Percentiles rank a stretch among this genome's conserved stretches.
Evolutionary conservation across 768 basidiomycete species (phyloP).

Genomic region (Suillus brevipes): DNA sequence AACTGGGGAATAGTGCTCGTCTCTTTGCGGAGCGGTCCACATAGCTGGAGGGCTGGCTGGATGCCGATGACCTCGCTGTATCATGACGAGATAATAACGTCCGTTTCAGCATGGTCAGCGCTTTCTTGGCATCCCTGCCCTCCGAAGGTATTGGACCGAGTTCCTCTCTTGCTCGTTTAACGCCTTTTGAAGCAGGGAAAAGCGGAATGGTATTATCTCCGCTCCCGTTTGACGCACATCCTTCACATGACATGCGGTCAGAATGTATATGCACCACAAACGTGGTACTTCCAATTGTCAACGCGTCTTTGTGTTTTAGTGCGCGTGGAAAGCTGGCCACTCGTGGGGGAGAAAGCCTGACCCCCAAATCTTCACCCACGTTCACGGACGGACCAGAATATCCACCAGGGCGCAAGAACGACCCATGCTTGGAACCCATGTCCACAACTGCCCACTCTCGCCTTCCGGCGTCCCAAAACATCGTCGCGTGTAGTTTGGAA

Average conservation of each 20-base stretch:
- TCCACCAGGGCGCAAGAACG: conserved; percentile 48
- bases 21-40: conserved; percentile 73
- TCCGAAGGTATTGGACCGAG: conserved; percentile 17
- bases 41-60: conserved; percentile 37
- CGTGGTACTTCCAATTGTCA: conserved; percentile 70
- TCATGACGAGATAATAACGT: conserved; percentile 57
- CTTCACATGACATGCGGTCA: conserved; percentile 57
- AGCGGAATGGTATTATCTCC: conserved; percentile 56
- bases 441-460: conserved; percentile 75
- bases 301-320: conserved; percentile 61
- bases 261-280: conserved; percentile 72
- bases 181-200: conserved; percentile 30
- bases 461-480: conserved; percentile 64
- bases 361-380: conserved; percentile 29
- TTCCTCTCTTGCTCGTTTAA: conserved; percentile 23
- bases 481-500: conserved; percentile 76
- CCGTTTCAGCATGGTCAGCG: conserved; percentile 64
- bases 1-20: conserved; percentile 55
- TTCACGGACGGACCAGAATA: conserved; percentile 21
- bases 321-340: conserved; percentile 67
- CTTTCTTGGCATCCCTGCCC: conserved; percentile 57
- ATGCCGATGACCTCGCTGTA: conserved; percentile 13
- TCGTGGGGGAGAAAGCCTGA: conserved; percentile 63
- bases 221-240: conserved; percentile 52
- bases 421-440: conserved; percentile 86